Base-by-base conservation (phyloP, 139 green algal species). In the Yamagishiella unicocca region DNA sequence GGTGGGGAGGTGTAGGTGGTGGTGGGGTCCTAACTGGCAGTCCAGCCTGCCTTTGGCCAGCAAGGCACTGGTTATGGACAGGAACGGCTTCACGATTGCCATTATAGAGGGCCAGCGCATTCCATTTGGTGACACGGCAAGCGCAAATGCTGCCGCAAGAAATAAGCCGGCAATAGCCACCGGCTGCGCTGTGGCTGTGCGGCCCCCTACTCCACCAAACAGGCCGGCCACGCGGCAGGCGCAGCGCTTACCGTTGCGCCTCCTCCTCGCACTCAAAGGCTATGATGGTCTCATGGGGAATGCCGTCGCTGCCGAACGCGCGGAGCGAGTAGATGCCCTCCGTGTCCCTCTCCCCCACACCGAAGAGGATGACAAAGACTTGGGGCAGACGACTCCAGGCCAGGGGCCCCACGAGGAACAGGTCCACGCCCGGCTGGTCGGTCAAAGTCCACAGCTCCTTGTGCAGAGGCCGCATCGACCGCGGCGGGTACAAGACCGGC, bases 241-340 rank as follows among this genome's bases (percentile, higher is more conserved):
- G 12, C 50, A 58, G 12, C 17, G 50, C 93, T 43, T 83, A 97
- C 92, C 94, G 70, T 33, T 90, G n/a, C 17, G 96, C 96, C 62
- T 98, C 96, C 40, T 96, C 91, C 76, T 93, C 85, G 21, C 62
- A 79, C 82, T 95, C 92, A 91, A 98, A 98, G 0, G 93, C 95
- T 62, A 98, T 94, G 70, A 98, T 97, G 19, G 96, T 98, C 91
- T 98, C 96, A 24, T 94, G 84, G 1, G 94, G 95, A 50, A 96
- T 58, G 8, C 89, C 92, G 46, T 96, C 94, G 6, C 87, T 88
- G 53, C 72, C 73, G 46, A 88, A 84, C 8, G 88, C 89, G 0
- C 95, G 83, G 62, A 98, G 83, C 2, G 92, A 95, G 93, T 98
- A 98, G 80, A 98, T 98, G 70, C 96, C 96, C 70, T 98, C 96